A percentile compares a stretch with the other conserved stretches of the same genome.
Conservation (phyloP, 2,329 filamentous ascomycete genomes). For the Pseudogymnoascus sp. region DNA sequence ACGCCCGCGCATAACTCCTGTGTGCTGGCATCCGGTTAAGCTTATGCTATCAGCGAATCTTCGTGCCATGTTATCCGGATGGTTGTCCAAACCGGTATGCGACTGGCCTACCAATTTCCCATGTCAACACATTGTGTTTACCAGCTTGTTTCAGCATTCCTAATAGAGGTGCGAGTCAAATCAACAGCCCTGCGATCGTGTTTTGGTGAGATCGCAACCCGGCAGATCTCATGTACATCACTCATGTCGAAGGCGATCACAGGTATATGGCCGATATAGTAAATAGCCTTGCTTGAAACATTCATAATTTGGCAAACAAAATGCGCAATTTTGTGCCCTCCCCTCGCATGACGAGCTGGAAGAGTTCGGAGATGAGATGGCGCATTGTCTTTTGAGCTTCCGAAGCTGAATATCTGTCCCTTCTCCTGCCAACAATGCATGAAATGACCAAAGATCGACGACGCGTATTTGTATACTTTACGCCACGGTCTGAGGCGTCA, state of each 20-base stretch:
- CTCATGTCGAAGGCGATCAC: background rate
- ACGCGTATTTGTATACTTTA: slow-evolving; percentile 1
- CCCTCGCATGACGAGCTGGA: background rate
- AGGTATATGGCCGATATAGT: background rate
- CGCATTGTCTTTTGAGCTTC: background rate
- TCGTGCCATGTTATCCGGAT: background rate
- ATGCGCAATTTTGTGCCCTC: background rate
- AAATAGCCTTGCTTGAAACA: slow-evolving; percentile 6
- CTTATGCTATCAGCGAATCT: background rate
- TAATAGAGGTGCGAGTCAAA: background rate
- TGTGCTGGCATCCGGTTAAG: slow-evolving; percentile 2
- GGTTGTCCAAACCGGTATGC: background rate
- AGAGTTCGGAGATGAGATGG: background rate
- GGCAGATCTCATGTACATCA: slow-evolving; percentile 8
- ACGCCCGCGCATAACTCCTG: background rate
- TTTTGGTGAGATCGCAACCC: background rate
- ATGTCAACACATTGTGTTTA: slow-evolving; percentile 4
- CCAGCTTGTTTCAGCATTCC: background rate
- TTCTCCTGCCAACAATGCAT: background rate
- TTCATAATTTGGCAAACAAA: background rate
- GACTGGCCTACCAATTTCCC: slow-evolving; percentile 6
- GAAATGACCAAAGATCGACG: background rate
- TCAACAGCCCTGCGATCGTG: slow-evolving; percentile 5
- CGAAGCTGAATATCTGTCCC: slow-evolving; percentile 4
- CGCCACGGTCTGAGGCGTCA: slow-evolving; percentile 1